Conservation (phyloP, 1,284 basidiomycete species). For the Trametes hirsuta region DNA sequence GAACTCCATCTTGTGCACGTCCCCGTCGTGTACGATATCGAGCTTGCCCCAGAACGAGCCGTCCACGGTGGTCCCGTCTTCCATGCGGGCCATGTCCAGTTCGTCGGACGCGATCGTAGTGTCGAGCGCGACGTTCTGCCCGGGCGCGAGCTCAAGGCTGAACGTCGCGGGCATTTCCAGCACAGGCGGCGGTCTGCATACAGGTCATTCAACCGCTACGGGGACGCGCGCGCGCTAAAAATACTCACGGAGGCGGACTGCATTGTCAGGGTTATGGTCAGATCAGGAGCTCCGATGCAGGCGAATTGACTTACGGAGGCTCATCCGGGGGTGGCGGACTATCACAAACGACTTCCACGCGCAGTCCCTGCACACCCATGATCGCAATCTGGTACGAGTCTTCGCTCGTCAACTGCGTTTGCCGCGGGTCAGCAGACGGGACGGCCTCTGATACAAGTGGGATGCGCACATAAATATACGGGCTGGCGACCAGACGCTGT, state of each 20-base stretch:
- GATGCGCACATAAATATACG: conserved; percentile 73
- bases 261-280: conserved; percentile 9
- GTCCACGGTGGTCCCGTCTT: conserved; percentile 81
- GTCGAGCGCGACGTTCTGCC: conserved; percentile 75
- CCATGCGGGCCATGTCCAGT: conserved; percentile 85
- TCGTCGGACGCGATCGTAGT: conserved; percentile 74
- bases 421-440: conserved; percentile 16
- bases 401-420: conserved; percentile 67
- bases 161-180: conserved; percentile 85
- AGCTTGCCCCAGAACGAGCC: conserved; percentile 85
- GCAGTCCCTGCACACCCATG: conserved; percentile 74
- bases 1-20: conserved; percentile 79
- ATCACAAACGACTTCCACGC: conserved; percentile 82
- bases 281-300: not conserved
- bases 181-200: conserved; percentile 71
- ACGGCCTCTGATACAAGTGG: not conserved
- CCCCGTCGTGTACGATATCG: conserved; percentile 74
- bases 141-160: conserved; percentile 74
- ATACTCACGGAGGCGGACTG: conserved; percentile 71
- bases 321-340: conserved; percentile 75
- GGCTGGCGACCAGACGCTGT: conserved; percentile 74
- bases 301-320: conserved; percentile 62
- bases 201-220: not conserved
- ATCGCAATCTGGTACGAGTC: conserved; percentile 84
- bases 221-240: not conserved